These are phyloP conservation scores for Paxillus ammoniavirescens DNA, from an alignment of 768 basidiomycete genomes.

Conservation along the genomic window DNA sequence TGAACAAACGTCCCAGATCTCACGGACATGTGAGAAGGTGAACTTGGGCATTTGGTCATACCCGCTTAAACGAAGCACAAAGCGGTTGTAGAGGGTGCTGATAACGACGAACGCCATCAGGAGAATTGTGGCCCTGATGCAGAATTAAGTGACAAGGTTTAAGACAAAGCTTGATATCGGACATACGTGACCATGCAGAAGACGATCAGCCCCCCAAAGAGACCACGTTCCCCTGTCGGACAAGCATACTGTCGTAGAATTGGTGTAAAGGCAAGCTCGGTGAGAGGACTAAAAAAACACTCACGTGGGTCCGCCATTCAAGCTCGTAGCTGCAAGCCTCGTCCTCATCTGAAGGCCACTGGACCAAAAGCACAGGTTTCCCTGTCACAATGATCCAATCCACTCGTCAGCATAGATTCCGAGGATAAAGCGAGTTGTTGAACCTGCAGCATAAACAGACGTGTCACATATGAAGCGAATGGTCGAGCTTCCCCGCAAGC, in stretches of 20 bases:
- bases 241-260: constrained; percentile 58
- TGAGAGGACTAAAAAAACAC: not conserved
- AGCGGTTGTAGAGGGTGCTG: constrained; percentile 76
- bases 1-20: constrained; percentile 20
- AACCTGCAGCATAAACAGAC: constrained; percentile 55
- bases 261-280: not conserved
- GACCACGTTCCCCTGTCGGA: constrained; percentile 56
- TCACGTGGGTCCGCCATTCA: constrained; percentile 82
- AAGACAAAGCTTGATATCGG: not conserved
- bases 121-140: constrained; percentile 50
- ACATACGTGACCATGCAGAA: constrained; percentile 62
- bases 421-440: not conserved
- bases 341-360: constrained; percentile 61
- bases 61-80: constrained; percentile 68
- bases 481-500: constrained; percentile 56
- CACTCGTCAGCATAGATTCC: not conserved
- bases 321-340: constrained; percentile 74
- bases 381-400: constrained; percentile 28
- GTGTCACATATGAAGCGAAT: constrained; percentile 79
- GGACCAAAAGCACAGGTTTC: constrained; percentile 55
- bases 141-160: not conserved
- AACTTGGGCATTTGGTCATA: constrained; percentile 73
- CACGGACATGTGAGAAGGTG: constrained; percentile 27
- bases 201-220: constrained; percentile 51
- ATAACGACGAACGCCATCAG: constrained; percentile 64